Evolutionary conservation across 805 yeast genomes (phyloP).

Genomic region (Suhomyces faveliae): DNA sequence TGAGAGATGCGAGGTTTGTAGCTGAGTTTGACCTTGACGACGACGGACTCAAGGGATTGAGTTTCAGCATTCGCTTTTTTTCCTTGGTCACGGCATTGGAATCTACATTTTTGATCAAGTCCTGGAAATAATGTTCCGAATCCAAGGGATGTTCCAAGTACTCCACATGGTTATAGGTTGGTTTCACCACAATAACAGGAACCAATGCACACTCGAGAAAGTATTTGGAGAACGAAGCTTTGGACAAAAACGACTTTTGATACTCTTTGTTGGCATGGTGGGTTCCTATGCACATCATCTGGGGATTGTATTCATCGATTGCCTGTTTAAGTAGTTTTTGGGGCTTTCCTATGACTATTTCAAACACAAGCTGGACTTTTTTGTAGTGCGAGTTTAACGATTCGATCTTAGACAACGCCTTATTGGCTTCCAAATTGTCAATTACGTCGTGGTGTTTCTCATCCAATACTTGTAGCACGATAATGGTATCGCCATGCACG

Average conservation of each 20-base stretch:
- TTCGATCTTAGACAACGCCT: constrained; percentile 30
- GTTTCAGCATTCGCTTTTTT: constrained; percentile 15
- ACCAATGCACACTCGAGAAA: constrained; percentile 44
- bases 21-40: constrained; percentile 17
- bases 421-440: constrained; percentile 29
- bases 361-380: constrained; percentile 39
- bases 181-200: constrained; percentile 45
- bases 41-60: constrained; percentile 17
- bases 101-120: constrained; percentile 32
- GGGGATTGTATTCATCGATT: constrained; percentile 41
- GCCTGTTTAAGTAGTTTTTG: constrained; percentile 38
- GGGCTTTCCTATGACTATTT: constrained; percentile 42
- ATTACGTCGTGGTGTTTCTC: constrained; percentile 29
- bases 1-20: constrained; percentile 15
- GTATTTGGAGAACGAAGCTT: constrained; percentile 37
- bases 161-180: constrained; percentile 34
- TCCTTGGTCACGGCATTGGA: constrained; percentile 10
- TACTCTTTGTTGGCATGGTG: constrained; percentile 28
- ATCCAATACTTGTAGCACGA: constrained; percentile 42
- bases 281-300: constrained; percentile 47
- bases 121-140: constrained; percentile 33
- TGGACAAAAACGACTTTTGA: constrained; percentile 29
- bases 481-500: constrained; percentile 42
- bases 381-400: constrained; percentile 33
- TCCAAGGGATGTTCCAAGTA: constrained; percentile 31